These are phyloP conservation scores for Emydomyces testavorans DNA, from an alignment of 2,329 filamentous ascomycete genomes.

Conservation along the genomic window DNA sequence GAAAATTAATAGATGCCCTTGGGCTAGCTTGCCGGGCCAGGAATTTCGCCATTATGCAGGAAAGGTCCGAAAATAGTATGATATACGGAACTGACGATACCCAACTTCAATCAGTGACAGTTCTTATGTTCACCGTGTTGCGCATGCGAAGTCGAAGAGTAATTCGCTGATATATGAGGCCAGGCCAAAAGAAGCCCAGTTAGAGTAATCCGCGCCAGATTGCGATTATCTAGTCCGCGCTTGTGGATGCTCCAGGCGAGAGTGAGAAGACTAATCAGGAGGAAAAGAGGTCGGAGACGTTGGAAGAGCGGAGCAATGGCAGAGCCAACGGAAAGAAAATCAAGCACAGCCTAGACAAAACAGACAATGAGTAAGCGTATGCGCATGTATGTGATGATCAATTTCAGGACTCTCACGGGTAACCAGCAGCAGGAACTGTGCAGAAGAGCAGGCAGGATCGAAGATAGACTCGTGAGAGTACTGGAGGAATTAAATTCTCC, in stretches of 20 bases:
- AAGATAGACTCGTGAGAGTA: conserved; percentile 9
- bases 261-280: conserved; percentile 13
- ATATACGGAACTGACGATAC: not conserved
- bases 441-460: conserved; percentile 14
- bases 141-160: not conserved
- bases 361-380: not conserved
- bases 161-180: conserved; percentile 9
- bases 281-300: conserved; percentile 13
- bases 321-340: conserved; percentile 16
- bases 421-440: conserved; percentile 17
- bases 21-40: not conserved
- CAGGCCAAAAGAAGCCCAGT: conserved; percentile 13
- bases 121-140: conserved; percentile 10
- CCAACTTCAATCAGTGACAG: conserved; percentile 9
- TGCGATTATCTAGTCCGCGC: conserved; percentile 12
- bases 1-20: not conserved
- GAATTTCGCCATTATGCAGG: not conserved
- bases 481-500: not conserved
- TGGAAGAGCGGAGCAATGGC: conserved; percentile 13
- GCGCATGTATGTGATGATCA: not conserved
- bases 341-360: conserved; percentile 12
- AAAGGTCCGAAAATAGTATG: not conserved
- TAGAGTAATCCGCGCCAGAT: conserved; percentile 12
- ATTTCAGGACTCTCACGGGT: conserved; percentile 9
- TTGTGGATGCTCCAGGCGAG: conserved; percentile 14